phyloP scores from a whole-genome alignment of 805 yeast species.

The Sugiyamaella smithiae region DNA sequence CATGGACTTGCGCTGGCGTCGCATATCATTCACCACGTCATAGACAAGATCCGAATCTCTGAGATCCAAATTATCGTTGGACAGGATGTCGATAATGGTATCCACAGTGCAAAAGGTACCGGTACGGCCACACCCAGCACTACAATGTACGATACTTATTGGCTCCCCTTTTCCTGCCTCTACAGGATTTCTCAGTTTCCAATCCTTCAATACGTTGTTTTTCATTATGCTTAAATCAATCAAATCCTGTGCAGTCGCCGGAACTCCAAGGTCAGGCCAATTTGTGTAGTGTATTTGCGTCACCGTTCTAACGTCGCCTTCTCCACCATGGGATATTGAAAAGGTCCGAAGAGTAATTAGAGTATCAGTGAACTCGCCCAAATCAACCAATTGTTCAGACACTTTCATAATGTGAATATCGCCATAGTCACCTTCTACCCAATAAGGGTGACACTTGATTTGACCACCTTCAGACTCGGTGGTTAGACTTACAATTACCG shows the following conservation, averaged over 20 bases:
- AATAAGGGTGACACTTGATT: conserved; percentile 81
- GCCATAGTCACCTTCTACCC: conserved; percentile 62
- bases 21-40: conserved; percentile 59
- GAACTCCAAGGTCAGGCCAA: conserved; percentile 86
- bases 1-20: conserved; percentile 78
- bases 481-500: conserved; percentile 73
- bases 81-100: conserved; percentile 40
- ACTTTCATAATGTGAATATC: conserved; percentile 28
- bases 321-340: conserved; percentile 40
- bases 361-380: conserved; percentile 20
- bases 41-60: conserved; percentile 51
- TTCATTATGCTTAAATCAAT: conserved; percentile 53
- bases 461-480: conserved; percentile 76
- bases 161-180: conserved; percentile 13
- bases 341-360: conserved; percentile 43
- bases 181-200: background rate
- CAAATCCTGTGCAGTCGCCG: conserved; percentile 59
- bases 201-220: conserved; percentile 35
- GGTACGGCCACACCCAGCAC: conserved; percentile 97
- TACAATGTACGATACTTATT: conserved; percentile 68
- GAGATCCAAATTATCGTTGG: background rate
- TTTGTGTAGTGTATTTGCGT: conserved; percentile 71
- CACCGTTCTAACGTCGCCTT: conserved; percentile 30
- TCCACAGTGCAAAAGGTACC: conserved; percentile 68
- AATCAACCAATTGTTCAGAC: conserved; percentile 22